phyloP scores from a whole-genome alignment of 441 rosid species.

The Euphorbia schlechtendalii region DNA sequence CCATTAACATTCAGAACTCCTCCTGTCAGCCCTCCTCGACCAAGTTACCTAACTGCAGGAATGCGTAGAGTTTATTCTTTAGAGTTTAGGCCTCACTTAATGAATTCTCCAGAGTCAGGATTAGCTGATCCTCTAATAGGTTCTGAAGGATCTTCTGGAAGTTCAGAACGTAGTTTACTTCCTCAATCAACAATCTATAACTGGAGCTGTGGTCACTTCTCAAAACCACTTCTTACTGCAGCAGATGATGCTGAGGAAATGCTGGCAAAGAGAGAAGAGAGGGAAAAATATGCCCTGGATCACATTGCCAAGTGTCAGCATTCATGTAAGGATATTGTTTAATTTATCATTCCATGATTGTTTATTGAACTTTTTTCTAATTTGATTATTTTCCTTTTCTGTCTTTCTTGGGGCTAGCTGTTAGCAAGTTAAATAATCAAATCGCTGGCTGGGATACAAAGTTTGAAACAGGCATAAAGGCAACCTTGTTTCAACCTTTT shows the following conservation, averaged over 20 bases:
- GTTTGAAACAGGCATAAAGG: slow-evolving; percentile 83
- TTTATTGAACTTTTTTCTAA: too few species aligned
- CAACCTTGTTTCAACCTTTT: slow-evolving; percentile 85
- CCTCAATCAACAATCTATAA: slow-evolving; percentile 89
- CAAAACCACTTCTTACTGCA: slow-evolving; percentile 81
- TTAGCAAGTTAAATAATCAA: slow-evolving; percentile 70
- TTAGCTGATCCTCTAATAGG: slow-evolving; percentile 88
- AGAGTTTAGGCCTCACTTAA: slow-evolving; percentile 85
- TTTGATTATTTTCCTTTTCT: slow-evolving; percentile 18
- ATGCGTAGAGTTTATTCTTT: slow-evolving; percentile 90
- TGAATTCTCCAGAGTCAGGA: slow-evolving; percentile 85
- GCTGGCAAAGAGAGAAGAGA: slow-evolving; percentile 73
- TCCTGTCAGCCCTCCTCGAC: slow-evolving; percentile 97
- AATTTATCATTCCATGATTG: slow-evolving; percentile 12
- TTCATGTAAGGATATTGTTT: slow-evolving; percentile 42
- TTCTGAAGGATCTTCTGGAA: slow-evolving; percentile 45
- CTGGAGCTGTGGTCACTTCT: slow-evolving; percentile 97
- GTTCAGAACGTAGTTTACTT: slow-evolving; percentile 71
- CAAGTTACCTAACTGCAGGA: slow-evolving; percentile 69
- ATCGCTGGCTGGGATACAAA: slow-evolving; percentile 90
- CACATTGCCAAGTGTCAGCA: slow-evolving; percentile 90
- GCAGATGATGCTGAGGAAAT: slow-evolving; percentile 80
- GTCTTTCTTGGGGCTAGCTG: slow-evolving; percentile 51
- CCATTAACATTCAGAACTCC: slow-evolving; percentile 94
- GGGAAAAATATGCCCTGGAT: slow-evolving; percentile 76